Conservation (phyloP, 2,329 filamentous ascomycete genomes). For the Hymenoscyphus scutula region DNA sequence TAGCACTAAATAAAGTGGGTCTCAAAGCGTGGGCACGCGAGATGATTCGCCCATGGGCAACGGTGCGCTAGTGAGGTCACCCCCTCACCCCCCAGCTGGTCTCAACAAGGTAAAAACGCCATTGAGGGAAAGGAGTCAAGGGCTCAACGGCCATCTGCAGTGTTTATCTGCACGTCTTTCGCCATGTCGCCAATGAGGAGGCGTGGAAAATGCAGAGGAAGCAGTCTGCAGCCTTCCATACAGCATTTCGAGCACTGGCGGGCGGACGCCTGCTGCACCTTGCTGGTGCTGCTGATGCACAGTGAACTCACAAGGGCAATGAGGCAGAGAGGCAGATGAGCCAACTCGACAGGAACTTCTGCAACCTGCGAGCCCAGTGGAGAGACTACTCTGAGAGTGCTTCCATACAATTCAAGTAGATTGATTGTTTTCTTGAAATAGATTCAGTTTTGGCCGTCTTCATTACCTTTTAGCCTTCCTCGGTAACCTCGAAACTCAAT, state of each 20-base stretch:
- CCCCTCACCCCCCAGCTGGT: too few species aligned
- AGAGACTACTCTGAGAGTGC: too few species aligned
- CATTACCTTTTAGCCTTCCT: neutral
- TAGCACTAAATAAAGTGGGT: too few species aligned
- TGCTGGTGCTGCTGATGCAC: neutral
- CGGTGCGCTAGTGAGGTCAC: neutral
- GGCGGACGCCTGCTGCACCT: neutral
- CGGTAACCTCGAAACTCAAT: neutral
- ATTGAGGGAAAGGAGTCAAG: neutral
- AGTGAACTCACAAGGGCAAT: neutral
- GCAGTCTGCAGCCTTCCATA: slow-evolving; percentile 35
- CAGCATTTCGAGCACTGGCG: slow-evolving; percentile 17
- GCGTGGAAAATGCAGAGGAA: slow-evolving; percentile 29
- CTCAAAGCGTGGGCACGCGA: neutral
- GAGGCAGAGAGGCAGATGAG: neutral
- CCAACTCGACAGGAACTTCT: neutral
- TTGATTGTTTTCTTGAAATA: neutral
- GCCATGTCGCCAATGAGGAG: slow-evolving; percentile 14
- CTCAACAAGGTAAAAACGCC: neutral
- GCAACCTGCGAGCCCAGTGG: too few species aligned
- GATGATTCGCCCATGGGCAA: neutral
- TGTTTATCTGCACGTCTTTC: slow-evolving; percentile 5
- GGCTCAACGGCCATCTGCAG: neutral
- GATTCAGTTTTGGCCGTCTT: too few species aligned
- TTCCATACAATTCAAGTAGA: too few species aligned